phyloP scores from a whole-genome alignment of 2,329 filamentous ascomycete species.

The Penicillium psychrosexuale region DNA sequence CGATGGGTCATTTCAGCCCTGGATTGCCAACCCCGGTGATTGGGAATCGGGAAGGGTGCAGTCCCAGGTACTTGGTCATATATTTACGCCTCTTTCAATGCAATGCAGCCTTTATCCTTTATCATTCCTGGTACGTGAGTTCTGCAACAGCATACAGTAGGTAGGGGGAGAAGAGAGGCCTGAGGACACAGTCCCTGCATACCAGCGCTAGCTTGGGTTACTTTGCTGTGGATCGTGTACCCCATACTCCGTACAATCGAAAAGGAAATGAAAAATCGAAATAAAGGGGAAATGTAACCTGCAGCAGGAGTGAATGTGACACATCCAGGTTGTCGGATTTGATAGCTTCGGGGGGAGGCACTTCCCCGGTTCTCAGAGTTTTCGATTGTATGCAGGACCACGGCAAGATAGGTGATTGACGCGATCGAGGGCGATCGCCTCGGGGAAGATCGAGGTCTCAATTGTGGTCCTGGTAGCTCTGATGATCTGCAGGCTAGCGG shows the following conservation, averaged over 20 bases:
- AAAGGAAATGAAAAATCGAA: neutral
- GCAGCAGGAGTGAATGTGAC: constrained; percentile 20
- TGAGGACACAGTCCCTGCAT: constrained; percentile 19
- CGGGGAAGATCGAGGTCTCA: constrained; percentile 3
- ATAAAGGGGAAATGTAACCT: neutral
- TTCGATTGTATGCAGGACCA: constrained; percentile 17
- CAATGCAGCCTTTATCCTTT: neutral
- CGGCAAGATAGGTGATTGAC: constrained; percentile 8
- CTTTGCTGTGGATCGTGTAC: constrained; percentile 7
- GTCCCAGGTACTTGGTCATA: constrained; percentile 9
- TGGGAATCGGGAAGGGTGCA: neutral
- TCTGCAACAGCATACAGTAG: neutral
- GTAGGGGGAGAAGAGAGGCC: constrained; percentile 1
- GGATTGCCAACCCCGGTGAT: neutral
- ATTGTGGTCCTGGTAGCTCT: constrained; percentile 3
- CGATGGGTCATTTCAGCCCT: constrained; percentile 8
- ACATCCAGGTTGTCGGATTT: constrained; percentile 17
- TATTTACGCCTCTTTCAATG: constrained; percentile 6
- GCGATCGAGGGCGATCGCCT: constrained; percentile 10
- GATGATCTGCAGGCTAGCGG: constrained; percentile 9
- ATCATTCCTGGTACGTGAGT: constrained; percentile 5
- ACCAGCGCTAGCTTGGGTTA: constrained; percentile 13
- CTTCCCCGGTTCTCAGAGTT: constrained; percentile 15
- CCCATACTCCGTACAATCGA: neutral
- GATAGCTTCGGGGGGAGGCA: constrained; percentile 21